Conservation (phyloP, 1,284 basidiomycete species). For the Bjerkandera adusta region DNA sequence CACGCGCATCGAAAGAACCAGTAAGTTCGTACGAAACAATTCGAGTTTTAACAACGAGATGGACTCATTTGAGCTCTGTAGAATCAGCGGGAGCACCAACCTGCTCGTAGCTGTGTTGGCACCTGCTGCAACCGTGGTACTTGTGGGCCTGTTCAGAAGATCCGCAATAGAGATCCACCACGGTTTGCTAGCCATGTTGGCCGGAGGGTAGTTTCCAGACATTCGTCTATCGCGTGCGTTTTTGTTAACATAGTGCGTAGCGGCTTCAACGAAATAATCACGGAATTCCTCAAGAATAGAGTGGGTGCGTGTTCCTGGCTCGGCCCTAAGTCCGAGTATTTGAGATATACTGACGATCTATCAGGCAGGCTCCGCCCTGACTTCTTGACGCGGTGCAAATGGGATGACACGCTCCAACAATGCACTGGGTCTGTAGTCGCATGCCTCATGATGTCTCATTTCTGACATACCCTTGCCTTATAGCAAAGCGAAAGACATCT, state of each 20-base stretch:
- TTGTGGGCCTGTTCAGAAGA: constrained; percentile 36
- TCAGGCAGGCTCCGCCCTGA: constrained; percentile 67
- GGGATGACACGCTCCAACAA: constrained; percentile 42
- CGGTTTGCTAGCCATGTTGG: constrained; percentile 46
- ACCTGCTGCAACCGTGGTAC: constrained; percentile 39
- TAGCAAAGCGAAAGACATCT: constrained; percentile 40
- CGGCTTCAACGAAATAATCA: constrained; percentile 46
- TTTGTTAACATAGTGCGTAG: constrained; percentile 27
- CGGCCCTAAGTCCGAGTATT: not conserved
- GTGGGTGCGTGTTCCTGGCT: constrained; percentile 52
- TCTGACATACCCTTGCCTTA: not conserved
- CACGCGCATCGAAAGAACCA: constrained; percentile 50
- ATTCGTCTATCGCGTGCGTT: too few relatives aligned
- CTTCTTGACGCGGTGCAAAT: constrained; percentile 65
- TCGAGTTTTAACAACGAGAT: not conserved
- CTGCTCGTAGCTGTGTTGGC: constrained; percentile 43
- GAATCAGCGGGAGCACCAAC: constrained; percentile 48
- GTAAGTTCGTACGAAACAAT: constrained; percentile 29
- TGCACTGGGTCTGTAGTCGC: constrained; percentile 51
- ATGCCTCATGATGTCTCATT: constrained; percentile 1
- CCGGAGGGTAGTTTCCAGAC: constrained; percentile 43
- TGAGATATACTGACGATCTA: not conserved
- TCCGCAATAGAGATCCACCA: constrained; percentile 57
- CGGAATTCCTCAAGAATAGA: constrained; percentile 56
- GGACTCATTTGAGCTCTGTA: constrained; percentile 21